phyloP scores from a whole-genome alignment of 495 filamentous ascomycete genomes.

The Bacidia rubella region DNA sequence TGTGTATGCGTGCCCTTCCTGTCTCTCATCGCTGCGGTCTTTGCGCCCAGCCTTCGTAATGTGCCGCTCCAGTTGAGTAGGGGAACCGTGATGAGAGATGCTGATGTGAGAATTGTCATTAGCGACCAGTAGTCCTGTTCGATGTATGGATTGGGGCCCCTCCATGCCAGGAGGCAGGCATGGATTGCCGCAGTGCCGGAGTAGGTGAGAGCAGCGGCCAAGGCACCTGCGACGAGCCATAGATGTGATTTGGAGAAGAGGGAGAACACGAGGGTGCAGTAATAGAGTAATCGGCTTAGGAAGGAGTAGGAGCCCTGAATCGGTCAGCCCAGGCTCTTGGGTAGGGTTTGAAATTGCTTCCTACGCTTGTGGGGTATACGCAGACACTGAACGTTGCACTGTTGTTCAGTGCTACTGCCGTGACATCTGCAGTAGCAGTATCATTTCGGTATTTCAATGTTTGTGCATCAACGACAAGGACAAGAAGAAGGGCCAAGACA shows the following conservation, averaged over 20 bases:
- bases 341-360: neutral
- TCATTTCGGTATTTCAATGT: neutral
- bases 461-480: neutral
- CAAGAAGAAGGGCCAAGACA: neutral
- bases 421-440: slow-evolving; percentile 1
- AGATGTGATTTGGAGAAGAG: slow-evolving; percentile 7
- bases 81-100: slow-evolving; percentile 9
- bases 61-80: slow-evolving; percentile 12
- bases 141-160: slow-evolving; percentile 4
- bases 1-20: slow-evolving; percentile 4
- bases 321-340: neutral
- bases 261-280: slow-evolving; percentile 12
- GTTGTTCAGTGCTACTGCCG: slow-evolving; percentile 3
- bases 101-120: slow-evolving; percentile 9
- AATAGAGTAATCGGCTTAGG: slow-evolving; percentile 12
- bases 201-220: slow-evolving; percentile 11
- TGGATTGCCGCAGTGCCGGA: slow-evolving; percentile 12
- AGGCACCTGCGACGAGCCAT: slow-evolving; percentile 12
- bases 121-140: slow-evolving; percentile 9
- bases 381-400: slow-evolving; percentile 3
- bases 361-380: slow-evolving; percentile 8
- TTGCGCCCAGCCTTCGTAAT: slow-evolving; percentile 7
- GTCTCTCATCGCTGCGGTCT: slow-evolving; percentile 4
- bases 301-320: slow-evolving; percentile 11
- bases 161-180: slow-evolving; percentile 10